A percentile compares a stretch with the other conserved stretches of the same genome.
phyloP scores from a whole-genome alignment of 768 basidiomycete species.

The Roridomyces roridus region DNA sequence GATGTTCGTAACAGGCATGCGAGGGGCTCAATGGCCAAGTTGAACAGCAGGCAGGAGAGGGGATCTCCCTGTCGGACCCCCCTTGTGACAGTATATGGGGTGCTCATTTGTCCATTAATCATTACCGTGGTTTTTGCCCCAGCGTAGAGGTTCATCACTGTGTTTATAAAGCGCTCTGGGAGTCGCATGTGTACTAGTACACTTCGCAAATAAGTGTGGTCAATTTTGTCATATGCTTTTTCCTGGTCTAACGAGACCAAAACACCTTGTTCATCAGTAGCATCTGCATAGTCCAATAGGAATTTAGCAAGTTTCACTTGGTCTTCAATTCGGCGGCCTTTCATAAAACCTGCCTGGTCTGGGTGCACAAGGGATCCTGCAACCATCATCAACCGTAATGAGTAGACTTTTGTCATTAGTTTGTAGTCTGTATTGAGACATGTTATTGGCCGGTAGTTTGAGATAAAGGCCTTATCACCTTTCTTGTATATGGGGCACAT shows the following conservation, averaged over 20 bases:
- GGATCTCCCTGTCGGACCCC: slow-evolving; percentile 42
- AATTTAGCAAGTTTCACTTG: no score
- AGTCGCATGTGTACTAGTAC: not conserved
- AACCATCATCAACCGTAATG: no score
- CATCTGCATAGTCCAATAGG: not conserved
- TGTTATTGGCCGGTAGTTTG: no score
- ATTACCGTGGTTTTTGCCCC: not conserved
- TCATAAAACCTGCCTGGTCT: no score
- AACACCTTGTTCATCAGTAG: slow-evolving; percentile 4
- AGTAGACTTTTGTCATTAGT: no score
- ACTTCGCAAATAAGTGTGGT: slow-evolving; percentile 15
- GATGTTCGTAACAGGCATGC: slow-evolving; percentile 36
- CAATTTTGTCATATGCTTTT: slow-evolving; percentile 9
- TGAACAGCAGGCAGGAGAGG: slow-evolving; percentile 44
- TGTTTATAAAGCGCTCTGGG: slow-evolving; percentile 11
- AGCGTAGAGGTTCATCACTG: slow-evolving; percentile 23
- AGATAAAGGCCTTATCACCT: no score
- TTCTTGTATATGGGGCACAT: no score
- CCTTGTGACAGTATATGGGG: slow-evolving; percentile 17
- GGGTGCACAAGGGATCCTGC: no score
- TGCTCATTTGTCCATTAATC: slow-evolving; percentile 24
- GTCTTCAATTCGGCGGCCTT: no score
- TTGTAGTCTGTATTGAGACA: no score
- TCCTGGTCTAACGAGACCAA: slow-evolving; percentile 2
- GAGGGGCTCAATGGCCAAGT: slow-evolving; percentile 48